Base-by-base conservation (phyloP, 495 filamentous ascomycete species). In the Aspergillus baeticus region DNA sequence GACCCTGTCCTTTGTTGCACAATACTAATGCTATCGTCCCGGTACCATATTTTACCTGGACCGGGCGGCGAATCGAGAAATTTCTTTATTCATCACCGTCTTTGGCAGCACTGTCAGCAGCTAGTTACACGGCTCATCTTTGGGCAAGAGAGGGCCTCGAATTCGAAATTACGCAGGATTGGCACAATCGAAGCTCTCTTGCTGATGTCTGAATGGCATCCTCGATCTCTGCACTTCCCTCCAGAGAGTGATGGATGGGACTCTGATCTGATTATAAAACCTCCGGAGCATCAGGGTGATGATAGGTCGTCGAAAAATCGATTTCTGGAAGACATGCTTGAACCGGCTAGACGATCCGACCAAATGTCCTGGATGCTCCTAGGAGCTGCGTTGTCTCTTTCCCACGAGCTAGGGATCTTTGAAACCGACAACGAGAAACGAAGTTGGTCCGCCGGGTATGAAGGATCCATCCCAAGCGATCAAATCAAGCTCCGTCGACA, bases 301-400 rank as follows among this genome's bases (percentile, higher is more conserved):
- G 66, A 59, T 5, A 22, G 47, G 21, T 51, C 61, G 10, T 71
- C 74, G 0, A 68, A 64, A 13, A 71, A 67, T 43, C 59, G 73
- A 39, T 75, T 72, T 69, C 51, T 78, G 5, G 73, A 77, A 44
- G 76, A 78, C 47, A 76, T 78, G 62, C 76, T 80, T 47, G 79
- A 82, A 49, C 78, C 78, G 4, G 78, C 79, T 10, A 69, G 74
- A 45, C 61, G 79, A 55, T 81, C 78, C 1, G 79, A 82, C 57
- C 75, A 78, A n/a, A 81, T 82, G 79, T 81, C 78, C 0, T 82
- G 79, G 79, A 81, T 81, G 76, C 58, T 78, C 6, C 69, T 82
- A 14, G 79, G 79, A 0, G 79, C 72, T 57, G 79, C 74, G 0
- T 58, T 81, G 10, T 78, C 77, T n/a, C 70, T 82, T 15, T 71